Base-by-base conservation (phyloP, 306 rosid species). In the Glycyrrhiza uralensis region DNA sequence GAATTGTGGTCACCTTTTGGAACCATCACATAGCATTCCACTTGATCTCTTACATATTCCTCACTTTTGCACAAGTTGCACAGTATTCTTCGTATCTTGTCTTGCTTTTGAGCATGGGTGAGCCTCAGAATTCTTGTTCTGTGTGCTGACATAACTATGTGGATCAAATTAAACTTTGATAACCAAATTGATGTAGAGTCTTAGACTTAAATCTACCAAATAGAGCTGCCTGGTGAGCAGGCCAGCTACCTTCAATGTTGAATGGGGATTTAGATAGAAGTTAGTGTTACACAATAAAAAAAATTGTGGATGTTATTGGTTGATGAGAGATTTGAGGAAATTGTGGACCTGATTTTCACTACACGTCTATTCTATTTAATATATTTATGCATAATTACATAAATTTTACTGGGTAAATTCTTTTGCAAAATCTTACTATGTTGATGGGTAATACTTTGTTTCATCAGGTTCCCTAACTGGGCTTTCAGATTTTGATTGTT, bases 401-500 rank as follows among this genome's bases (percentile, higher is more conserved):
- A 5, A 18, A 8, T 59, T 59, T 17, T 32, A 38, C 35, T 33
- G 9, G 23, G 17, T 36, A 38, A 26, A n/a, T 59, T 65, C 4
- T 51, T 14, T 3, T 60, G 42, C 24, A 11, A 7, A 20, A 60
- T 59, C 7, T 60, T 59, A 8, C 12, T 68, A 6, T 69, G 35
- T 74, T 61, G 38, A 54, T 35, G 39, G 52, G 23, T 38, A 23
- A 63, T 74, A 11, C 30, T 69, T 14, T 82, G 49, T 75, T 51
- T 80, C 79, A 39, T 24, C 54, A 78, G 78, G 61, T 78, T 33
- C 47, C 36, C 49, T 15, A 45, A 12, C 69, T 78, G 67, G 33
- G 42, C 19, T 76, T 71, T 82, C 54, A 35, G 75, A 68, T 79
- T 70, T 75, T 71, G 81, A 79, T 46, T 79, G 50, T 82, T 59